Conservation (phyloP, 371 early-diverging fungal species). For the Syncephalastrum monosporum region DNA sequence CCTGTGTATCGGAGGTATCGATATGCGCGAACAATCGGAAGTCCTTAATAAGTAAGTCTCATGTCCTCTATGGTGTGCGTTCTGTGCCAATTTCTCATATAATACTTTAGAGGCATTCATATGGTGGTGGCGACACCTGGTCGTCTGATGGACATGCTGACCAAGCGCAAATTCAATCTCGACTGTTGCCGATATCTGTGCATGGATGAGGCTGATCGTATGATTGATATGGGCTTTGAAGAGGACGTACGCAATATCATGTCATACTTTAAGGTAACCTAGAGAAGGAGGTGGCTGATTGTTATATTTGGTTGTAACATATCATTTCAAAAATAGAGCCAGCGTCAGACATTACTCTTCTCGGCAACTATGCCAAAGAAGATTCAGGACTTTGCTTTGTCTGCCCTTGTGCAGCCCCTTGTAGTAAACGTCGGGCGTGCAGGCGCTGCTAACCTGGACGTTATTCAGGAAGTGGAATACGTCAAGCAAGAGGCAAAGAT, state of each 20-base stretch:
- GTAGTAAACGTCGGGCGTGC: conserved; percentile 98
- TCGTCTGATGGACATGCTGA: conserved; percentile 83
- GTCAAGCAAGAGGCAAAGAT: conserved; percentile 96
- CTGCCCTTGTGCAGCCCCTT: conserved; percentile 87
- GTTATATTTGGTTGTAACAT: neutral
- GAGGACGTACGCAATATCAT: conserved; percentile 91
- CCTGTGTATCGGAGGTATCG: conserved; percentile 94
- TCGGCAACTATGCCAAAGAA: conserved; percentile 98
- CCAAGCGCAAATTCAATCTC: conserved; percentile 80
- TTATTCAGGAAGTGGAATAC: conserved; percentile 97
- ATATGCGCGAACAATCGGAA: conserved; percentile 82
- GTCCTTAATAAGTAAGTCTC: conserved; percentile 54
- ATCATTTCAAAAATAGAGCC: conserved; percentile 22
- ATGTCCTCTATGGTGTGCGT: neutral
- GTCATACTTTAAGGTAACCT: conserved; percentile 81
- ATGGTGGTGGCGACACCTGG: conserved; percentile 97
- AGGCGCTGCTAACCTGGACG: conserved; percentile 96
- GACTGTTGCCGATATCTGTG: conserved; percentile 84
- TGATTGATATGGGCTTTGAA: conserved; percentile 98
- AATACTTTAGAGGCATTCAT: conserved; percentile 55
- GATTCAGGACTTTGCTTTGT: conserved; percentile 92
- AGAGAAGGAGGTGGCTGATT: neutral
- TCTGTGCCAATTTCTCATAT: conserved; percentile 2
- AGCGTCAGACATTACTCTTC: conserved; percentile 90
- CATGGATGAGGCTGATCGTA: conserved; percentile 98